A percentile compares a stretch with the other conserved stretches of the same genome.
Evolutionary conservation across 345 rosid species (phyloP).

Genomic region (Pelargonium nanum): DNA sequence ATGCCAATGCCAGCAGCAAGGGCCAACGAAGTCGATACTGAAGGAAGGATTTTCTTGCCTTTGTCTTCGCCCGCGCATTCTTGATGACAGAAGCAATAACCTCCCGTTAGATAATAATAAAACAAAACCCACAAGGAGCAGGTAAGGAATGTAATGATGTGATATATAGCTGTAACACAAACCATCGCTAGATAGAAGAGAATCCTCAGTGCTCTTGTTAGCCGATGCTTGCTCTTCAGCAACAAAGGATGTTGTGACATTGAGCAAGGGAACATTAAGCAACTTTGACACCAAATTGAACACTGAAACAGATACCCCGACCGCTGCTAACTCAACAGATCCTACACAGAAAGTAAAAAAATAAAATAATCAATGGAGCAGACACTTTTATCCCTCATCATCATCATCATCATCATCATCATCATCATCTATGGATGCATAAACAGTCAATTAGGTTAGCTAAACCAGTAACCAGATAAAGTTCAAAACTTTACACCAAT

Average conservation of each 20-base stretch:
- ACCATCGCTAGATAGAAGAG: conserved; percentile 15
- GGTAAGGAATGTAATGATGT: neutral
- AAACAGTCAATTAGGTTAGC: neutral
- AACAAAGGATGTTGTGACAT: conserved; percentile 80
- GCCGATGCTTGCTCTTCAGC: conserved; percentile 71
- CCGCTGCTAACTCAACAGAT: conserved; percentile 80
- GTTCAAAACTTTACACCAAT: neutral
- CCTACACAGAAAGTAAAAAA: conserved; percentile 38
- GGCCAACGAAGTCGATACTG: conserved; percentile 66
- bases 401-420: neutral
- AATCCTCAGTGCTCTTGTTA: conserved; percentile 16
- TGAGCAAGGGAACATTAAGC: conserved; percentile 81
- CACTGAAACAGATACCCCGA: conserved; percentile 72
- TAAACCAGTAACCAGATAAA: neutral
- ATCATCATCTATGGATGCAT: neutral
- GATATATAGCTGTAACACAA: neutral
- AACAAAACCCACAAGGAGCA: neutral
- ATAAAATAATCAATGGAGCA: neutral
- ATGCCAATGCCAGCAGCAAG: conserved; percentile 78
- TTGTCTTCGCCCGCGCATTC: conserved; percentile 12
- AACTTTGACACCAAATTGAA: conserved; percentile 82
- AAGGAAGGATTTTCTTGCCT: conserved; percentile 55
- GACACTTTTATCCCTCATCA: neutral
- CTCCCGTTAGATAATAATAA: neutral
- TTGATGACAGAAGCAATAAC: conserved; percentile 1